Conservation (phyloP, 2,329 filamentous ascomycete genomes). For the Mycosphaerella sp. region DNA sequence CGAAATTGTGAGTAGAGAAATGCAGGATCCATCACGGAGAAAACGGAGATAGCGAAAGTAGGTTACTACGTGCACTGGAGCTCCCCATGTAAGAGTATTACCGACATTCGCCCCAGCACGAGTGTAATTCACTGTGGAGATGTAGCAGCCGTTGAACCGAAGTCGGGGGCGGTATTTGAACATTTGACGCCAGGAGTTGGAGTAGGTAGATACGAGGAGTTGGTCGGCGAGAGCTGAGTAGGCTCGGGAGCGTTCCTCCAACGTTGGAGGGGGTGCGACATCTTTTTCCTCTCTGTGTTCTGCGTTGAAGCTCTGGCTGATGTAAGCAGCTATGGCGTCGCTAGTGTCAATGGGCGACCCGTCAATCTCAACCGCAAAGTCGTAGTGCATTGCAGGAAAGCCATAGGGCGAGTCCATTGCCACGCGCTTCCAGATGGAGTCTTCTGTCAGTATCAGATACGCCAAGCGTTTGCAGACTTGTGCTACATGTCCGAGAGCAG, state of each 20-base stretch:
- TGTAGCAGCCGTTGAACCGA: constrained; percentile 93
- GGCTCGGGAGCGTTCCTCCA: constrained; percentile 22
- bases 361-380: constrained; percentile 58
- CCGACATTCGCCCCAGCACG: constrained; percentile 69
- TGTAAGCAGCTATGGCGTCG: constrained; percentile 23
- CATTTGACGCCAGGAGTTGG: constrained; percentile 52
- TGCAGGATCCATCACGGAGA: constrained; percentile 78
- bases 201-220: constrained; percentile 29
- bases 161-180: constrained; percentile 79
- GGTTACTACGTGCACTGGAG: constrained; percentile 88
- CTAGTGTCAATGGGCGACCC: constrained; percentile 39
- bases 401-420: constrained; percentile 56
- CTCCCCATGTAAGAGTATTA: constrained; percentile 67
- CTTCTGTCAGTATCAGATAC: constrained; percentile 76
- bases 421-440: constrained; percentile 76
- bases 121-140: constrained; percentile 92
- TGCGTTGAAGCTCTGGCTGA: constrained; percentile 8
- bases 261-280: constrained; percentile 21
- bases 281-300: constrained; percentile 17
- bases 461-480: constrained; percentile 83
- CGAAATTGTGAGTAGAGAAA: constrained; percentile 72
- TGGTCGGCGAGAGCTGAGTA: constrained; percentile 24
- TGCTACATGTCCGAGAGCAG: constrained; percentile 66
- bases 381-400: constrained; percentile 76
- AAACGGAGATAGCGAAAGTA: constrained; percentile 97